Base-by-base conservation (phyloP, 371 early-diverging fungal genomes). In the Phascolomyces articulosus region DNA sequence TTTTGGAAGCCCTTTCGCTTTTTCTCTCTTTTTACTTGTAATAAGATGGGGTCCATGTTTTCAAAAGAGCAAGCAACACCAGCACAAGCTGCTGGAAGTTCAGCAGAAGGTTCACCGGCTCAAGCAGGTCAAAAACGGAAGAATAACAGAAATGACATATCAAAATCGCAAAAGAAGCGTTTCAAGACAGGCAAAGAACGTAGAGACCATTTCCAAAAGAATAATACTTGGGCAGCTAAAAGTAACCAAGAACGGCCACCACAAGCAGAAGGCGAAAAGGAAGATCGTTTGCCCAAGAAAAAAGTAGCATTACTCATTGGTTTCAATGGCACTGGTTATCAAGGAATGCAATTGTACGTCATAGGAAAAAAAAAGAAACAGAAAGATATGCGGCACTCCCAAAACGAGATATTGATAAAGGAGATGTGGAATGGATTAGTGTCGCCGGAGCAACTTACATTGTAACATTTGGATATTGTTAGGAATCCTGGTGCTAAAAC, bases 321-420 rank as follows among this genome's bases (percentile, higher is more conserved):
- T 4, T 99, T 93, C 72, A 93, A 93, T 65, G 99, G 99, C 4
- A 93, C 96, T n/a, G 96, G 93, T 0, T 99, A 95, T 81, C 89
- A 92, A 65, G 99, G 99, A 34, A 94, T 98, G 96, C 98, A 98
- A 75, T 80, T 95, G 91, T 92, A 89, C 8, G 59, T 44, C 4
- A 18, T 1, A 6, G 13, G 9, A 38, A 38, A 38, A 38, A 38
- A 38, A 38, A 38, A 38, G 13, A 13, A 38, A 38, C 9, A 38
- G 38, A 13, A 38, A 13, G 13, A 38, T 9, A 38, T 9, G 38
- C 38, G 13, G 38, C n/a, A n/a, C n/a, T n/a, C n/a, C n/a, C n/a
- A n/a, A n/a, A n/a, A n/a, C n/a, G n/a, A n/a, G n/a, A n/a, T n/a
- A n/a, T n/a, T n/a, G n/a, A n/a, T n/a, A n/a, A n/a, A n/a, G n/a